Base-by-base conservation (phyloP, 106 monocot species). In the Gastrodia elata region DNA sequence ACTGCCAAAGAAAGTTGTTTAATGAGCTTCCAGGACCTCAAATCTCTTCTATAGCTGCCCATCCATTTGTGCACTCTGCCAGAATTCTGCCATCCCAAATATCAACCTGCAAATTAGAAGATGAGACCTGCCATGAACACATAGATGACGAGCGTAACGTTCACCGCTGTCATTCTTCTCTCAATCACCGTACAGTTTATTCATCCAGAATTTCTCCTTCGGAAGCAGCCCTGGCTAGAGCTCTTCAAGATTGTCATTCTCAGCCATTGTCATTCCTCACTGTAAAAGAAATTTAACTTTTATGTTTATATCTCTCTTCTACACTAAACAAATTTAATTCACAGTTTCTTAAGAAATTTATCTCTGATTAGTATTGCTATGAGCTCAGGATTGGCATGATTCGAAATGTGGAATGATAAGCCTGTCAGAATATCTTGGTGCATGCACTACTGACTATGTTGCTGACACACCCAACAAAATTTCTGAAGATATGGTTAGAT, bases 341-440 rank as follows among this genome's bases (percentile, higher is more conserved):
- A 67, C 67, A 67, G 16, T 67, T 67, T 67, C 36, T 38, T n/a
- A n/a, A n/a, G 67, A 67, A 67, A 8, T 14, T 67, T n/a, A 20
- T 18, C 16, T 10, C 18, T 67, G 38, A 67, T 37, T 58, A 71
- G 40, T 65, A 24, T 14, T 77, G 16, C 1, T 71, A 72, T 35
- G 22, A 61, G 68, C 18, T 24, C 84, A 95, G 94, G 83, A 85
- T 73, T 85, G 48, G 71, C 65, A 81, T 27, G 78, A 76, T 74
- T 68, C 70, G 38, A 76, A 58, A 56, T 72, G 83, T 36, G 83
- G 90, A 55, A 39, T 90, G 65, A 86, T 88, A 56, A 93, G 96
- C 76, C 80, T 97, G 41, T 92, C 92, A 65, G 92, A 93, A 76
- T 93, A 87, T 82, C 88, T 93, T 43, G 92, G 92, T 4, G 80